phyloP scores from a whole-genome alignment of 768 basidiomycete genomes.

The Tephrocybe sp. region DNA sequence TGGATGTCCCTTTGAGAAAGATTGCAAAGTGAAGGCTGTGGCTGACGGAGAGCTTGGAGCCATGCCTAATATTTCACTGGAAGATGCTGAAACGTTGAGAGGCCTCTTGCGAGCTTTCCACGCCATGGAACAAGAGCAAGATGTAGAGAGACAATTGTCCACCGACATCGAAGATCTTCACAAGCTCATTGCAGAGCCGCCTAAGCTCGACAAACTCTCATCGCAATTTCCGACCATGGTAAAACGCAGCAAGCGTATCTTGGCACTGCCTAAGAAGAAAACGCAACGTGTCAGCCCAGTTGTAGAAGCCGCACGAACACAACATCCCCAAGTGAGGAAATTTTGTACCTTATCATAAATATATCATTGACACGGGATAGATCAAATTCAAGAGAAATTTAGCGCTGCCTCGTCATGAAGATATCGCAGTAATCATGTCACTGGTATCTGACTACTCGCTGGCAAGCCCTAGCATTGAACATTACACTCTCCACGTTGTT shows the following conservation, averaged over 20 bases:
- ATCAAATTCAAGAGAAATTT: slow-evolving; percentile 41
- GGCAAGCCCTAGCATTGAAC: slow-evolving; percentile 26
- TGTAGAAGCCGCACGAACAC: slow-evolving; percentile 35
- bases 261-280: slow-evolving; percentile 30
- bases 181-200: slow-evolving; percentile 26
- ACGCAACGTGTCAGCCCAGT: slow-evolving; percentile 30
- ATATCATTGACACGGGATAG: slow-evolving; percentile 19
- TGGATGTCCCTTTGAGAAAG: slow-evolving; percentile 37
- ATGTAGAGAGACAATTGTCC: slow-evolving; percentile 9
- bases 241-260: slow-evolving; percentile 38
- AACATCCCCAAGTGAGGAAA: slow-evolving; percentile 6
- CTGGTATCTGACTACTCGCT: slow-evolving; percentile 40
- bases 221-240: slow-evolving; percentile 32
- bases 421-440: slow-evolving; percentile 43
- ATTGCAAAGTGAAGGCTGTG: slow-evolving; percentile 33
- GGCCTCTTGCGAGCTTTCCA: slow-evolving; percentile 34
- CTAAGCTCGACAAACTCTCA: slow-evolving; percentile 28
- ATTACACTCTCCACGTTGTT: slow-evolving; percentile 35
- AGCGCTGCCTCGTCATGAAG: slow-evolving; percentile 43
- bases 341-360: slow-evolving; percentile 13
- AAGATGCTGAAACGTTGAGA: slow-evolving; percentile 38
- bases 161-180: slow-evolving; percentile 52
- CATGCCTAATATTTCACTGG: slow-evolving; percentile 48
- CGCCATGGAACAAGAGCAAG: slow-evolving; percentile 10
- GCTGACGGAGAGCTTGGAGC: slow-evolving; percentile 38